Evolutionary conservation across 2,329 filamentous ascomycete species (phyloP).

Genomic region (Nemania sp.): DNA sequence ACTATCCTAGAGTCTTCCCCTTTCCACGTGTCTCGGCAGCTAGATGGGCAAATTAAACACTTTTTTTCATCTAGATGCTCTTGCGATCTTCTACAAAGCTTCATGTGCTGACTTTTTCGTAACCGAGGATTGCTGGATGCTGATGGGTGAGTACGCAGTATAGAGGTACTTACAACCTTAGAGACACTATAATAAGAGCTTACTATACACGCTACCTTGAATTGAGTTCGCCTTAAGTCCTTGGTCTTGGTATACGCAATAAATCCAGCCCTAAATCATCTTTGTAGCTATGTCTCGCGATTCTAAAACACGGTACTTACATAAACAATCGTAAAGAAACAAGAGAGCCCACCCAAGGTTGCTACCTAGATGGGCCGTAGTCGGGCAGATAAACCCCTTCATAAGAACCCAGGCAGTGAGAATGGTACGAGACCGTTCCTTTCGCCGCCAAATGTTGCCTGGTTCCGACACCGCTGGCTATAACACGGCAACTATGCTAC

Average conservation of each 20-base stretch:
- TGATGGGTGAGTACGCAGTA: not conserved
- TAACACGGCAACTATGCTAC: conserved; percentile 18
- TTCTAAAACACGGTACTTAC: conserved; percentile 4
- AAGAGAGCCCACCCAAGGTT: conserved; percentile 11
- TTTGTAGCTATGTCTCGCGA: not conserved
- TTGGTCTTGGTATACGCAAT: not conserved
- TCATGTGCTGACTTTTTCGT: not conserved
- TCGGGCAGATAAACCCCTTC: conserved; percentile 18
- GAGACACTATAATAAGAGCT: not conserved
- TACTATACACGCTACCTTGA: not conserved
- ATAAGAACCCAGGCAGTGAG: conserved; percentile 19
- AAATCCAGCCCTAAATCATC: not conserved
- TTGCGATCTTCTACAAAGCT: not conserved
- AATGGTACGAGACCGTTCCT: conserved; percentile 20
- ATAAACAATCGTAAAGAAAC: conserved; percentile 16
- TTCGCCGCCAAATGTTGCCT: not conserved
- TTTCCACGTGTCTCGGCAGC: not conserved
- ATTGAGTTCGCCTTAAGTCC: not conserved
- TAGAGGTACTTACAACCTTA: not conserved
- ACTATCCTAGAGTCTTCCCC: not conserved
- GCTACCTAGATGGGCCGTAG: not conserved
- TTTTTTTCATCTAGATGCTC: not conserved
- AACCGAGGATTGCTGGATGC: not conserved
- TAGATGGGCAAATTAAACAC: not conserved
- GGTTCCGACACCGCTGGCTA: conserved; percentile 12